These are phyloP conservation scores for Trichophyton schoenleinii DNA, from an alignment of 2,329 filamentous ascomycete species.

Conservation along the genomic window DNA sequence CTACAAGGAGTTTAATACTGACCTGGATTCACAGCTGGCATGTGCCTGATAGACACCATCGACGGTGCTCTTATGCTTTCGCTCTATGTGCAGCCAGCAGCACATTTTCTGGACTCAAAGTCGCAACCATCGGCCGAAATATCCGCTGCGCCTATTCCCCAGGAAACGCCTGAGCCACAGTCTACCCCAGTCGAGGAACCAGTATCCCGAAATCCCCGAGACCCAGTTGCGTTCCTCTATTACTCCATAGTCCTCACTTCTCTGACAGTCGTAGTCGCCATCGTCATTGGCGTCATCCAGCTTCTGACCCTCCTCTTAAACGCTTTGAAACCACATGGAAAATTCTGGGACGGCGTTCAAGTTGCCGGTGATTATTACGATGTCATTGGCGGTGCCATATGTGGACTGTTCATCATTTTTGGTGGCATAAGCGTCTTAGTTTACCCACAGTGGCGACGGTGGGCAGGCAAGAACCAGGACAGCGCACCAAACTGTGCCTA, in stretches of 20 bases:
- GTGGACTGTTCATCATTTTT: constrained; percentile 67
- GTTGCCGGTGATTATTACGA: constrained; percentile 69
- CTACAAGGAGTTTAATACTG: background rate
- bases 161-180: constrained; percentile 15
- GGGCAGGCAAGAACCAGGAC: constrained; percentile 33
- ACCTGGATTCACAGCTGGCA: constrained; percentile 50
- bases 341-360: constrained; percentile 84
- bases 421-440: constrained; percentile 59
- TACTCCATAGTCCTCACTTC: constrained; percentile 80
- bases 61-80: constrained; percentile 94
- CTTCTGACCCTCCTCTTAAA: constrained; percentile 66
- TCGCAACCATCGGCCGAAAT: constrained; percentile 8
- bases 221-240: constrained; percentile 81
- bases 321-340: constrained; percentile 57
- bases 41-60: constrained; percentile 87
- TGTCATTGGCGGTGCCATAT: constrained; percentile 74
- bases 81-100: constrained; percentile 56
- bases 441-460: constrained; percentile 67
- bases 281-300: constrained; percentile 77
- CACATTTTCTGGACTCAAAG: constrained; percentile 25
- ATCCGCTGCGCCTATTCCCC: constrained; percentile 5
- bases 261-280: constrained; percentile 70
- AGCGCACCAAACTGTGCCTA: background rate
- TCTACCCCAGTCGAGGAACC: constrained; percentile 10
- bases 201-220: constrained; percentile 52